Conservation (phyloP, 805 yeast genomes). For the Wickerhamomyces strasburgensis region DNA sequence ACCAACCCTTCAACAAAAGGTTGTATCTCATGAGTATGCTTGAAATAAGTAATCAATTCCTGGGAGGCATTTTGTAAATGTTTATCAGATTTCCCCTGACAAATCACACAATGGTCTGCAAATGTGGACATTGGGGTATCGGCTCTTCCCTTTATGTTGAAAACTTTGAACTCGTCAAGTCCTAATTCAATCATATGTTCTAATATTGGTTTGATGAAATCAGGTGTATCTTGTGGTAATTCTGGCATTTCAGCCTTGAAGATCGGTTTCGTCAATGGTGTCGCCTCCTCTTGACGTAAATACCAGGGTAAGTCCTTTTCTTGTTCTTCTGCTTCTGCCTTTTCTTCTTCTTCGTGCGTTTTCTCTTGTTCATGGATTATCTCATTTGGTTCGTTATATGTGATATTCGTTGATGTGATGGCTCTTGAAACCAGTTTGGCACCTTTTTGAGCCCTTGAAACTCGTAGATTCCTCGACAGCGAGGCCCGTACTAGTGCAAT, state of each 20-base stretch:
- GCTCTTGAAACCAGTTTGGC: neutral
- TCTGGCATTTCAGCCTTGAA: slow-evolving; percentile 42
- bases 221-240: slow-evolving; percentile 58
- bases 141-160: slow-evolving; percentile 51
- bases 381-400: neutral
- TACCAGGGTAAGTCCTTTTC: slow-evolving; percentile 65
- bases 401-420: neutral
- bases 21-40: slow-evolving; percentile 39
- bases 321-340: no score
- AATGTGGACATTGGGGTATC: slow-evolving; percentile 34
- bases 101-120: slow-evolving; percentile 52
- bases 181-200: slow-evolving; percentile 55
- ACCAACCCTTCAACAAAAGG: slow-evolving; percentile 70
- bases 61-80: slow-evolving; percentile 70
- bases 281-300: slow-evolving; percentile 38
- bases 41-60: slow-evolving; percentile 53
- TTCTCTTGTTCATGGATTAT: neutral
- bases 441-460: neutral
- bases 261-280: slow-evolving; percentile 31
- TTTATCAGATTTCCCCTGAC: slow-evolving; percentile 70
- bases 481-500: neutral
- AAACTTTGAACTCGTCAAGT: slow-evolving; percentile 51
- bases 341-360: no score
- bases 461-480: no score
- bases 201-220: slow-evolving; percentile 39